Conservation (phyloP, 441 rosid genomes). For the Capsella rubella region DNA sequence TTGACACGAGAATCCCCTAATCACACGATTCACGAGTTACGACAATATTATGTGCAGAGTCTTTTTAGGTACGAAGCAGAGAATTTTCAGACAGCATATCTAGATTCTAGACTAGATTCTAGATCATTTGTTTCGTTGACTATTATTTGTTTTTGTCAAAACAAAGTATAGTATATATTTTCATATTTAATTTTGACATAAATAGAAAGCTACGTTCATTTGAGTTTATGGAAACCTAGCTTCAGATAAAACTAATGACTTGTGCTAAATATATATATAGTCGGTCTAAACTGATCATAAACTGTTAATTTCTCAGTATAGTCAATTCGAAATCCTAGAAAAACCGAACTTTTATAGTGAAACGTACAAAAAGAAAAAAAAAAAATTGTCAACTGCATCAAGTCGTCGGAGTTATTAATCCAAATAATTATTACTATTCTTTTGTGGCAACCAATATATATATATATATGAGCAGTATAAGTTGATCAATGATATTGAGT, state of each 20-base stretch:
- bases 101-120: background rate
- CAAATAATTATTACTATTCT: background rate
- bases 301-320: background rate
- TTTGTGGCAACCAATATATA: background rate
- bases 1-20: conserved; percentile 20
- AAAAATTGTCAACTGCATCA: background rate
- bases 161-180: background rate
- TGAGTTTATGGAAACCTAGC: background rate
- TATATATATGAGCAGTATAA: background rate
- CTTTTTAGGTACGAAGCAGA: conserved; percentile 15
- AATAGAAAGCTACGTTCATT: conserved; percentile 8
- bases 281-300: background rate
- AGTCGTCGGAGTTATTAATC: background rate
- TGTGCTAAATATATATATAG: no score
- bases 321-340: no score
- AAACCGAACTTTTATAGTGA: background rate
- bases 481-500: conserved; percentile 2
- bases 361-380: background rate
- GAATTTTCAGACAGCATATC: conserved; percentile 15
- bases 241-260: background rate
- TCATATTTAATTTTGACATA: background rate
- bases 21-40: conserved; percentile 3
- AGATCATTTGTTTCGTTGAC: conserved; percentile 1
- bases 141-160: background rate
- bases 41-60: conserved; percentile 6